Evolutionary conservation across 345 rosid genomes (phyloP).

Genomic region (Mallotus nudiflorus): DNA sequence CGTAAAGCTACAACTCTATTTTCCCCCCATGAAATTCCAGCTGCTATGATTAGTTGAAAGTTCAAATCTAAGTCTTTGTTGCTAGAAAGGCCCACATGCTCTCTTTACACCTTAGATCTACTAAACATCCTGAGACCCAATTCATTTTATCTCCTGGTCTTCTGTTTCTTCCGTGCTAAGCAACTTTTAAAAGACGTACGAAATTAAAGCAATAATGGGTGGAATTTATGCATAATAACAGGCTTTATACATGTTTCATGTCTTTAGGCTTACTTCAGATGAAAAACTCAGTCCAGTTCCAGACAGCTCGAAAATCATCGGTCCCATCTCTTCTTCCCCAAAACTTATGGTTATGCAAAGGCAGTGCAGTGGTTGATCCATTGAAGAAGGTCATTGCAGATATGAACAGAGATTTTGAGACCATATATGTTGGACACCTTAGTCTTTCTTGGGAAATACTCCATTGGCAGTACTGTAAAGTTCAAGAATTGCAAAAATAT

Average conservation of each 20-base stretch:
- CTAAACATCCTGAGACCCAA: not conserved
- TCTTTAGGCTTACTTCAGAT: slow-evolving; percentile 59
- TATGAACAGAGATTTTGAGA: slow-evolving; percentile 29
- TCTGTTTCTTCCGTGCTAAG: not conserved
- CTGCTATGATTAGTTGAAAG: slow-evolving; percentile 19
- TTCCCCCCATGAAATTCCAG: slow-evolving; percentile 13
- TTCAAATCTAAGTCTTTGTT: slow-evolving; percentile 21
- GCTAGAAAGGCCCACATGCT: not conserved
- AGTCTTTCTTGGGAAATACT: slow-evolving; percentile 34
- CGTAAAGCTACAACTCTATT: slow-evolving; percentile 11
- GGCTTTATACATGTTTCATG: not conserved
- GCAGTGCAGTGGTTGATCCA: slow-evolving; percentile 36
- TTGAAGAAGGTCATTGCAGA: slow-evolving; percentile 42
- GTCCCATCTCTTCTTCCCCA: slow-evolving; percentile 31
- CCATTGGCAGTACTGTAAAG: slow-evolving; percentile 29
- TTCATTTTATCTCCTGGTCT: not conserved
- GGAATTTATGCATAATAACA: not conserved
- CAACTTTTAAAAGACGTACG: not conserved
- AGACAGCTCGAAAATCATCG: slow-evolving; percentile 21
- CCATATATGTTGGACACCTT: slow-evolving; percentile 20
- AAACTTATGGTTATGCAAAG: slow-evolving; percentile 46
- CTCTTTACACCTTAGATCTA: not conserved
- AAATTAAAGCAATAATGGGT: not conserved
- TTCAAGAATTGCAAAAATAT: slow-evolving; percentile 10
- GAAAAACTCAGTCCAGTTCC: slow-evolving; percentile 35